Percentiles rank a stretch among this genome's conserved stretches.
These are phyloP conservation scores for Suillus decipiens DNA, from an alignment of 768 basidiomycete genomes.

Conservation along the genomic window DNA sequence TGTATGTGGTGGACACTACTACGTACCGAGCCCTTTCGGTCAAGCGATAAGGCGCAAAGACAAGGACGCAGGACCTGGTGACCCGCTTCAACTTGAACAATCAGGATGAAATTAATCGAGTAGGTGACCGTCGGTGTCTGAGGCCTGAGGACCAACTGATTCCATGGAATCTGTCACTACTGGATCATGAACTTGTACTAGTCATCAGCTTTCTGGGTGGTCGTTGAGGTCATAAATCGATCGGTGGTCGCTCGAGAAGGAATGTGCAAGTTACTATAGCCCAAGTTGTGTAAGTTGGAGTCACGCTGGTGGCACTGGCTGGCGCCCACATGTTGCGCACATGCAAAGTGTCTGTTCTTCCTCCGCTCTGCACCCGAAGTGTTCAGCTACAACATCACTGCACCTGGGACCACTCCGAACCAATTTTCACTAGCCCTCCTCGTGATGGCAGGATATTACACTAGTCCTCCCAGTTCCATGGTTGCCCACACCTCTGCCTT, in stretches of 20 bases:
- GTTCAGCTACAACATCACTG: neutral
- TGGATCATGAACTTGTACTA: neutral
- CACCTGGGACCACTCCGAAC: neutral
- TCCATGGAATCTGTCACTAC: neutral
- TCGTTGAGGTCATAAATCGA: neutral
- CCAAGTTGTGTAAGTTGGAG: neutral
- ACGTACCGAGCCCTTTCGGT: neutral
- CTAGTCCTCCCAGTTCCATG: conserved; percentile 21
- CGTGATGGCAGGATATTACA: conserved; percentile 34
- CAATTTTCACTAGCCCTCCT: neutral
- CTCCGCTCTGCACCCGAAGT: conserved; percentile 7
- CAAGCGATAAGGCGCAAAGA: neutral
- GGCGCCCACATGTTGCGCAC: neutral
- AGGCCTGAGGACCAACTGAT: neutral
- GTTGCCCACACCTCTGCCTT: conserved; percentile 35
- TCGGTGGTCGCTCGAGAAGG: neutral
- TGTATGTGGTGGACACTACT: too few species aligned
- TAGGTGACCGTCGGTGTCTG: neutral
- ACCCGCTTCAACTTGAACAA: neutral
- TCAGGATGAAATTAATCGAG: neutral
- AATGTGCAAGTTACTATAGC: neutral
- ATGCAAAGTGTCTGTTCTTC: neutral
- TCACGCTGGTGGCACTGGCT: neutral
- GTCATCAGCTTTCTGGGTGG: neutral
- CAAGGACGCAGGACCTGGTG: neutral